Evolutionary conservation across 345 rosid species (phyloP), one percentile per base, ranked within the genome.

Genomic region (Euphorbia peplus): DNA sequence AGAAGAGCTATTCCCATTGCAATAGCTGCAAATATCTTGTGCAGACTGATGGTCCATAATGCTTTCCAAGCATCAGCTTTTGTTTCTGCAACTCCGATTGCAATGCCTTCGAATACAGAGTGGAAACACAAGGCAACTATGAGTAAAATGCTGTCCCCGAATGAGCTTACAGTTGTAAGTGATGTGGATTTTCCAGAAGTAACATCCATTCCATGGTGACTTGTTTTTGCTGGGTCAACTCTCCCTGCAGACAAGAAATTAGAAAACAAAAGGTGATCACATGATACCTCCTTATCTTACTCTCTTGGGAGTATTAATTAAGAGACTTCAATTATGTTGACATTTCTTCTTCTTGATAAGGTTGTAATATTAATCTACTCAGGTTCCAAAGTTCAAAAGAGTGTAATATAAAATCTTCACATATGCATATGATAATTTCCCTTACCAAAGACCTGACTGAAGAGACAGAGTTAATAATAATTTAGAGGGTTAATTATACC

Each of bases 1-100:
- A 88, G 92, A 13, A 90, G 88, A 59, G 95, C 88, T 48, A 90
- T 92, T 14, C 96, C 98, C 95, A 90, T 90, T 10, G 96, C 92
- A 16, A 90, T 72, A 0, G 96, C 96, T 42, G 98, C 98, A 70
- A 90, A 88, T 68, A 90, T 70, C 83, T 84, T 87, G 84, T 87
- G 88, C 64, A 88, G 72, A 8, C 70, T 69, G 70, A 90, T 85
- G 2, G 96, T 90, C 92, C 98, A 87, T 32, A 87, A 55, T 32
- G 96, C 89, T 81, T 73, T 90, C 91, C 91, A 90, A 0, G 96
- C 98, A 60, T 90, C 89, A 12, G 76, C 70, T 67, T 82, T 39
- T 0, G 85, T 84, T 77, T 83, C 80, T 21, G 90, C 88, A 26
- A 91, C 85, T 52, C 96, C 93, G 4, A 86, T 86, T 1, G 96